Evolutionary conservation across 768 basidiomycete species (phyloP).

Genomic region (Xanthoconium stramineum): DNA sequence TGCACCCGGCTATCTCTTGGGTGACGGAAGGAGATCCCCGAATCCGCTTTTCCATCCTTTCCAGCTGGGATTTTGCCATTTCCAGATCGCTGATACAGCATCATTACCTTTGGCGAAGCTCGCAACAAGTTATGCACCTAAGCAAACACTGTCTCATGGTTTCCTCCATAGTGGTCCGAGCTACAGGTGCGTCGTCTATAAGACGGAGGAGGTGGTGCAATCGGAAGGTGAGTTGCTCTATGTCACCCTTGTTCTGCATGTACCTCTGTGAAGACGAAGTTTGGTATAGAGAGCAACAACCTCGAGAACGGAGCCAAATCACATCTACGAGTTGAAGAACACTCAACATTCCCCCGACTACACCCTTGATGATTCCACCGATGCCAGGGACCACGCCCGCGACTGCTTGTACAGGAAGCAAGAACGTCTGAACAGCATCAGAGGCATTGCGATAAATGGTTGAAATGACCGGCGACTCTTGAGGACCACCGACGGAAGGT

Average conservation of each 20-base stretch:
- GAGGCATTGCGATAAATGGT: background rate
- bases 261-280: background rate
- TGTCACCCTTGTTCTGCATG: constrained; percentile 1
- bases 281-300: background rate
- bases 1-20: background rate
- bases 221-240: background rate
- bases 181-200: background rate
- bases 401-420: background rate
- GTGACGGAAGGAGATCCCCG: background rate
- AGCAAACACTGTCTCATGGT: background rate
- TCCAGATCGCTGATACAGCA: background rate
- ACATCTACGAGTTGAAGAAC: constrained; percentile 7
- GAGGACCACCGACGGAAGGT: background rate
- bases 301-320: background rate
- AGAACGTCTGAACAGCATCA: background rate
- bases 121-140: background rate
- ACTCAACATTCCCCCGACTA: background rate
- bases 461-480: background rate
- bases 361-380: background rate
- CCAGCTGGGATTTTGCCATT: background rate
- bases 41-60: background rate
- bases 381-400: background rate
- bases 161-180: background rate
- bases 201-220: background rate
- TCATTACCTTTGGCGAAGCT: background rate